Conservation (phyloP, 1,139 yeast species). For the Pneumocystis carinii region DNA sequence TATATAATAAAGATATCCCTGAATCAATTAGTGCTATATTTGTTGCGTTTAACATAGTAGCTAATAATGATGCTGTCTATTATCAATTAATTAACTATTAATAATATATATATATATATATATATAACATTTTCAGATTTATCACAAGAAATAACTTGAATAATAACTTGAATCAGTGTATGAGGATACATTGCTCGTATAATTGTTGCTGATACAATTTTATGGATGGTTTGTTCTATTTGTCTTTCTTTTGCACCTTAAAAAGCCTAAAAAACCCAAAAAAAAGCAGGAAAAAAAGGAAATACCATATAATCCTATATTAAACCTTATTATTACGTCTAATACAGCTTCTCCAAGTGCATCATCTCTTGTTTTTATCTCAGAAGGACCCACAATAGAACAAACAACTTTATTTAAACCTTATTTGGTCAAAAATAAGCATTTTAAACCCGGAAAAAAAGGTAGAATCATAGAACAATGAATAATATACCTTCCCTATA, state of each 20-base stretch:
- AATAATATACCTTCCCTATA: background rate
- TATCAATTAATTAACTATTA: background rate
- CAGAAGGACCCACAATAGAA: constrained; percentile 84
- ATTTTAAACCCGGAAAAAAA: background rate
- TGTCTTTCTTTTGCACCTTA: constrained; percentile 53
- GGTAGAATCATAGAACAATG: background rate
- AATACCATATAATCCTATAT: constrained; percentile 46
- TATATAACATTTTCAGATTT: constrained; percentile 33
- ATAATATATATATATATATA: background rate
- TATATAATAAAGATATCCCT: background rate
- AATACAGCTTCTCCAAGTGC: constrained; percentile 62
- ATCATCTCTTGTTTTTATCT: constrained; percentile 72
- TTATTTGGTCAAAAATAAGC: background rate
- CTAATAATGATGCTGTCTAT: background rate
- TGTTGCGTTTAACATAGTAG: background rate
- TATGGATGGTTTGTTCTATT: constrained; percentile 54
- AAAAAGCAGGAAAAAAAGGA: background rate
- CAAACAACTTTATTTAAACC: constrained; percentile 34
- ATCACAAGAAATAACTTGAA: constrained; percentile 60
- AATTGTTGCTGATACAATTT: constrained; percentile 47
- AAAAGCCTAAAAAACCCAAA: constrained; percentile 1
- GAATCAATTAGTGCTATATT: background rate
- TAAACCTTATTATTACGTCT: constrained; percentile 71
- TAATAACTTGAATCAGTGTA: constrained; percentile 68
- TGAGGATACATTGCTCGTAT: constrained; percentile 63